Conservation (phyloP, 768 basidiomycete species). For the Leccinum rimulosum region DNA sequence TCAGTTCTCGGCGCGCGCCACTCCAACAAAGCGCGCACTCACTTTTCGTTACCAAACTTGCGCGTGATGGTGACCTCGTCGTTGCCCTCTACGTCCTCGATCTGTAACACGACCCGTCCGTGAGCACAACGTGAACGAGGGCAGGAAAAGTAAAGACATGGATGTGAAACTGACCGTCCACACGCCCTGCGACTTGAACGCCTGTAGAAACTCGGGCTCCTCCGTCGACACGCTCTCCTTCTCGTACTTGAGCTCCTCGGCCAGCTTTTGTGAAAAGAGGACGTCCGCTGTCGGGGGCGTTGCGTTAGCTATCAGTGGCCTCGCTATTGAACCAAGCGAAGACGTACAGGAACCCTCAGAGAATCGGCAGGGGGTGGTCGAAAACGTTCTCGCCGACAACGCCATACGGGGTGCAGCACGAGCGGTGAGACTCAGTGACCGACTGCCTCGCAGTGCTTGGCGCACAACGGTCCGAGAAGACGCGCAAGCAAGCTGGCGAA, state of each 20-base stretch:
- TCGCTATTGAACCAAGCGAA: neutral
- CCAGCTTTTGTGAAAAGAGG: constrained; percentile 67
- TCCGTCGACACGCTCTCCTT: constrained; percentile 47
- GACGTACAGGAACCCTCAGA: constrained; percentile 45
- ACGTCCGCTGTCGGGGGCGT: constrained; percentile 56
- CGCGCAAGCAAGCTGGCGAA: constrained; percentile 52
- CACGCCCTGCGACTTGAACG: constrained; percentile 67
- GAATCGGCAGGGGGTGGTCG: constrained; percentile 36
- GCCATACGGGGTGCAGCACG: constrained; percentile 15
- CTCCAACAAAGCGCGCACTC: constrained; percentile 28
- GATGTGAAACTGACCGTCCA: constrained; percentile 63
- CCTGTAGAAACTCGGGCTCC: constrained; percentile 74
- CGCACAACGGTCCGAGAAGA: constrained; percentile 39
- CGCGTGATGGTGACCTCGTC: constrained; percentile 84
- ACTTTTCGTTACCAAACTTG: constrained; percentile 90
- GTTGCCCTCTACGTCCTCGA: constrained; percentile 65
- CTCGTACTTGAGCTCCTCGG: constrained; percentile 87
- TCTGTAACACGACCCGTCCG: constrained; percentile 36
- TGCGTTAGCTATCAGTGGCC: neutral
- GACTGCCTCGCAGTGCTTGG: constrained; percentile 24
- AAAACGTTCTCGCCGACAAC: constrained; percentile 38
- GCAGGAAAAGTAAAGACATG: too few species aligned
- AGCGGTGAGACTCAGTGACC: constrained; percentile 16
- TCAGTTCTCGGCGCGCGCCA: neutral
- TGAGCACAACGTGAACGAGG: neutral